Evolutionary conservation across 1,284 basidiomycete species (phyloP).

Genomic region (Sphagnurus paluster): DNA sequence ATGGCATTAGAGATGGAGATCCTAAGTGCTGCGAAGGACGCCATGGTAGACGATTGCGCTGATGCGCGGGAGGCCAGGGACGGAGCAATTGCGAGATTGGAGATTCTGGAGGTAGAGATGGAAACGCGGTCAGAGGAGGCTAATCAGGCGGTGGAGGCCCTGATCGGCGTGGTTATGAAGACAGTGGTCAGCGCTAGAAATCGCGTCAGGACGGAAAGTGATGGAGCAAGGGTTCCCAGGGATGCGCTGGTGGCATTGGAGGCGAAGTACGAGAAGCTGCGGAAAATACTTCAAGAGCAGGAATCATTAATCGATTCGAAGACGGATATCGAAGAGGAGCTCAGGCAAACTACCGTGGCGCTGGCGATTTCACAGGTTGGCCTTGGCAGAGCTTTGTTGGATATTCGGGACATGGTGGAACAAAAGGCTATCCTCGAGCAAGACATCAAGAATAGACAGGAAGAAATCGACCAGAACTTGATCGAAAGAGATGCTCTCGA

Average conservation of each 20-base stretch:
- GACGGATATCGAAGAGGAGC: constrained; percentile 4
- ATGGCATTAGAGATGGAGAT: constrained; percentile 67
- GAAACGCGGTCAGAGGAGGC: constrained; percentile 35
- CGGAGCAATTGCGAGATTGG: constrained; percentile 53
- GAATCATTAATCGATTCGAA: neutral
- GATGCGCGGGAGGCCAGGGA: constrained; percentile 70
- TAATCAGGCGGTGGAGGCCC: constrained; percentile 29
- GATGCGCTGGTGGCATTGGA: constrained; percentile 15
- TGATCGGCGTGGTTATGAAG: constrained; percentile 38
- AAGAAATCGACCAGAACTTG: constrained; percentile 9
- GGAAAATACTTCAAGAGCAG: constrained; percentile 5
- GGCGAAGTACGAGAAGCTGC: constrained; percentile 5
- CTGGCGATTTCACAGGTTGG: constrained; percentile 23
- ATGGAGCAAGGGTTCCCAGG: constrained; percentile 7
- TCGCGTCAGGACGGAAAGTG: constrained; percentile 18
- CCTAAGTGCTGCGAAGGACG: constrained; percentile 61
- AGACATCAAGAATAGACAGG: constrained; percentile 7
- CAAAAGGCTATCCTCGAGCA: constrained; percentile 12
- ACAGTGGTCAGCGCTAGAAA: constrained; percentile 27
- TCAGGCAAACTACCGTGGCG: constrained; percentile 20
- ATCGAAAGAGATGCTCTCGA: constrained; percentile 5
- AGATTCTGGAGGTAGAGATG: constrained; percentile 54
- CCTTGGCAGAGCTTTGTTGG: constrained; percentile 10
- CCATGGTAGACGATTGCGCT: constrained; percentile 80
- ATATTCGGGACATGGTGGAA: constrained; percentile 2